Evolutionary conservation across 306 rosid species (phyloP).

Genomic region (Leucaena leucocephala): DNA sequence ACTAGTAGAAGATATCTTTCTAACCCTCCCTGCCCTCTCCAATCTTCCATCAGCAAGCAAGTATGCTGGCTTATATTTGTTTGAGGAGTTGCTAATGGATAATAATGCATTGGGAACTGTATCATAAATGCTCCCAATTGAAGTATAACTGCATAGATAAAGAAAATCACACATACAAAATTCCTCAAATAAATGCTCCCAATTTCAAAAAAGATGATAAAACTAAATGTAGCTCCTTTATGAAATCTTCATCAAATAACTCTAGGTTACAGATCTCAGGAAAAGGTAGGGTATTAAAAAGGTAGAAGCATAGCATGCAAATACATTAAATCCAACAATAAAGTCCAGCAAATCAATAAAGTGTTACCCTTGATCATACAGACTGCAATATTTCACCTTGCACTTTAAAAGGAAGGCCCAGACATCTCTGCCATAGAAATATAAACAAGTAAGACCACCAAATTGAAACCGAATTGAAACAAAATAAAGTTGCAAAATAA

Average conservation of each 20-base stretch:
- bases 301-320: constrained; percentile 19
- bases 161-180: constrained; percentile 25
- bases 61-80: constrained; percentile 82
- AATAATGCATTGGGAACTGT: constrained; percentile 90
- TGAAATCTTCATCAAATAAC: constrained; percentile 28
- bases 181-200: constrained; percentile 24
- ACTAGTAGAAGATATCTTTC: constrained; percentile 57
- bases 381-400: constrained; percentile 92
- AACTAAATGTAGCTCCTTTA: constrained; percentile 2
- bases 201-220: constrained; percentile 6
- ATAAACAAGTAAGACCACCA: constrained; percentile 37
- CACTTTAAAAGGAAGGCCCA: constrained; percentile 92
- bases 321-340: constrained; percentile 22
- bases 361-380: constrained; percentile 95
- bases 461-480: not conserved
- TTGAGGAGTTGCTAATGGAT: constrained; percentile 50
- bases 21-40: constrained; percentile 96
- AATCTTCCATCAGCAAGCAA: constrained; percentile 93
- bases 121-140: constrained; percentile 90
- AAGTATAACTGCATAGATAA: constrained; percentile 75
- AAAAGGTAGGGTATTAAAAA: constrained; percentile 12
- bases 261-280: constrained; percentile 6
- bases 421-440: constrained; percentile 77
- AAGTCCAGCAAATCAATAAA: constrained; percentile 29
- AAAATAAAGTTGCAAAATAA: constrained; percentile 22